A percentile compares a stretch with the other conserved stretches of the same genome.
These are phyloP conservation scores for Eucalyptus virginea DNA, from an alignment of 345 rosid species.

Conservation along the genomic window DNA sequence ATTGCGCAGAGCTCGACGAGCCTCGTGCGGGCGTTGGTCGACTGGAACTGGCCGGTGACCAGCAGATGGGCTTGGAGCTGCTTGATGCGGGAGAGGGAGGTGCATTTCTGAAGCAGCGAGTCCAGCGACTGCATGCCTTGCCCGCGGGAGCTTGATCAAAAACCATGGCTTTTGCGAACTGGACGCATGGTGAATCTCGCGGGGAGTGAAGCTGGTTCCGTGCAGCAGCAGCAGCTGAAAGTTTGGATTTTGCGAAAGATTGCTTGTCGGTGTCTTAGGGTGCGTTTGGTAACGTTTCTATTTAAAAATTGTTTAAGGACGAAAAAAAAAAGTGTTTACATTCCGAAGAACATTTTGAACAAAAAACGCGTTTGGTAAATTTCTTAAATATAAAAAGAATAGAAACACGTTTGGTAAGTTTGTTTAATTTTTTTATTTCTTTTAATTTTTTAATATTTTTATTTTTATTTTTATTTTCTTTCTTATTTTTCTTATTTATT, in stretches of 20 bases:
- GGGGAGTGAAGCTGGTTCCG: background rate
- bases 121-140: background rate
- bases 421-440: too few species aligned
- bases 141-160: background rate
- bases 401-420: too few species aligned
- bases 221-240: background rate
- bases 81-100: constrained; percentile 31
- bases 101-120: constrained; percentile 27
- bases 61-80: constrained; percentile 64
- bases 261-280: background rate
- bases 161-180: background rate
- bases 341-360: too few species aligned
- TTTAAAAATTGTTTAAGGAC: too few species aligned
- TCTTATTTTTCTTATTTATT: too few species aligned
- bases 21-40: constrained; percentile 43
- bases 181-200: background rate
- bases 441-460: too few species aligned
- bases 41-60: constrained; percentile 36
- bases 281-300: too few species aligned
- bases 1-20: constrained; percentile 69
- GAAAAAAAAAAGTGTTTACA: too few species aligned
- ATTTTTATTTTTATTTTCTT: too few species aligned
- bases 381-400: too few species aligned
- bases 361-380: too few species aligned
- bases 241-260: background rate